Percentiles rank a stretch among this genome's conserved stretches.
Conservation (phyloP, 345 rosid species). For the Adansonia digitata region DNA sequence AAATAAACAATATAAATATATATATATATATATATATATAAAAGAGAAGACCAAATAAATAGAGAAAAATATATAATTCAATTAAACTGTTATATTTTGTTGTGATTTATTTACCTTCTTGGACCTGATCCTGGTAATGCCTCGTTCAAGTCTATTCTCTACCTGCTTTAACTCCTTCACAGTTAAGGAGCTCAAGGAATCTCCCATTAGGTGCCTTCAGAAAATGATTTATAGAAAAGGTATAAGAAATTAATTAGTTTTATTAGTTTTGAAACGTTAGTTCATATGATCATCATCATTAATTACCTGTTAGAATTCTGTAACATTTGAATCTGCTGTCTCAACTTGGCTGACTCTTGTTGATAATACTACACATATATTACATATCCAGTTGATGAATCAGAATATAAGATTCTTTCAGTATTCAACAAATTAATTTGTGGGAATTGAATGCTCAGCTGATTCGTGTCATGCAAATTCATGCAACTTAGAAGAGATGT, state of each 20-base stretch:
- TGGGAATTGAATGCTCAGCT: no score
- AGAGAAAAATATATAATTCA: not conserved
- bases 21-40: not conserved
- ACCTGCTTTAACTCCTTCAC: constrained; percentile 94
- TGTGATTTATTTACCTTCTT: constrained; percentile 62
- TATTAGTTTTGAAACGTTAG: not conserved
- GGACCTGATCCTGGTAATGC: constrained; percentile 85
- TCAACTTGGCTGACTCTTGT: constrained; percentile 90
- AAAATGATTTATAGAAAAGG: not conserved
- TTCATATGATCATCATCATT: not conserved
- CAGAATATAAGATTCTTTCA: not conserved
- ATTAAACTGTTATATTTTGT: not conserved
- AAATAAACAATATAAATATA: not conserved
- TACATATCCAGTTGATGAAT: not conserved
- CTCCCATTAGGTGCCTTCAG: constrained; percentile 63
- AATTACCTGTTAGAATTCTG: constrained; percentile 88
- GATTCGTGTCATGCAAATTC: no score
- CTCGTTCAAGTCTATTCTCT: constrained; percentile 93
- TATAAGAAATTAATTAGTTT: not conserved
- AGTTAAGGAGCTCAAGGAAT: constrained; percentile 64
- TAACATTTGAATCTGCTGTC: constrained; percentile 87
- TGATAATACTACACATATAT: constrained; percentile 78
- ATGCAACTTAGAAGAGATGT: no score
- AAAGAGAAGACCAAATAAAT: not conserved
- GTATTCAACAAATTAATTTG: not conserved